Percentiles rank a stretch among this genome's conserved stretches.
Evolutionary conservation across 192 early-diverging fungal genomes (phyloP).

Genomic region (Backusella luteola): DNA sequence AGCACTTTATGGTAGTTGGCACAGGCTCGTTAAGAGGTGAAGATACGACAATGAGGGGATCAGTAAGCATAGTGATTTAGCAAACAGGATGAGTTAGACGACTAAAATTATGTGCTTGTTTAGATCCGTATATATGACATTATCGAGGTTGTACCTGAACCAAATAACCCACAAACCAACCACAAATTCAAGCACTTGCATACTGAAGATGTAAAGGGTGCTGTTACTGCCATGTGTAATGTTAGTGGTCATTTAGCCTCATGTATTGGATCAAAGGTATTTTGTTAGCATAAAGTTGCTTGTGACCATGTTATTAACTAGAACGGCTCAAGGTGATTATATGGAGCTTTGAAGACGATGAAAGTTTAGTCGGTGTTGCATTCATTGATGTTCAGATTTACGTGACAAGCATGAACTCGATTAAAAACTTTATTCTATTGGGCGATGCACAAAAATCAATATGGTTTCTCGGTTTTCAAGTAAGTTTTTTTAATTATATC

Average conservation of each 20-base stretch:
- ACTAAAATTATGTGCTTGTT: too few species aligned
- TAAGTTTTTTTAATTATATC: slow-evolving; percentile 15
- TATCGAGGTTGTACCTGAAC: slow-evolving; percentile 96
- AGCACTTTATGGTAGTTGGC: slow-evolving; percentile 83
- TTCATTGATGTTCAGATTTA: slow-evolving; percentile 94
- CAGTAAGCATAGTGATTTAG: slow-evolving; percentile 45
- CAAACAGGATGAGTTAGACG: not conserved
- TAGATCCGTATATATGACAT: slow-evolving; percentile 91
- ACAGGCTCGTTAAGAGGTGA: slow-evolving; percentile 89
- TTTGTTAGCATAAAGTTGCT: not conserved
- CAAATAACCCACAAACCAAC: slow-evolving; percentile 90
- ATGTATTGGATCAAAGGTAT: slow-evolving; percentile 84
- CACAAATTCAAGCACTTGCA: slow-evolving; percentile 87
- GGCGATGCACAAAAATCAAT: slow-evolving; percentile 86
- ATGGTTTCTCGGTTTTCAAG: slow-evolving; percentile 92
- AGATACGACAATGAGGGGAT: slow-evolving; percentile 86
- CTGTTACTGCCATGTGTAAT: slow-evolving; percentile 82
- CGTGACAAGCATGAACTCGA: slow-evolving; percentile 72
- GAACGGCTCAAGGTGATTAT: slow-evolving; percentile 63
- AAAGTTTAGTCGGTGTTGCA: slow-evolving; percentile 82
- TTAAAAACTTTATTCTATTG: slow-evolving; percentile 88
- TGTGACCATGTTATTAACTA: not conserved
- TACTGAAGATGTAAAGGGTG: slow-evolving; percentile 80
- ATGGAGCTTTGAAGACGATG: slow-evolving; percentile 79
- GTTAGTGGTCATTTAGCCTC: slow-evolving; percentile 86